Conservation (phyloP, 441 rosid genomes). For the Bocquillonia castaneifolia region DNA sequence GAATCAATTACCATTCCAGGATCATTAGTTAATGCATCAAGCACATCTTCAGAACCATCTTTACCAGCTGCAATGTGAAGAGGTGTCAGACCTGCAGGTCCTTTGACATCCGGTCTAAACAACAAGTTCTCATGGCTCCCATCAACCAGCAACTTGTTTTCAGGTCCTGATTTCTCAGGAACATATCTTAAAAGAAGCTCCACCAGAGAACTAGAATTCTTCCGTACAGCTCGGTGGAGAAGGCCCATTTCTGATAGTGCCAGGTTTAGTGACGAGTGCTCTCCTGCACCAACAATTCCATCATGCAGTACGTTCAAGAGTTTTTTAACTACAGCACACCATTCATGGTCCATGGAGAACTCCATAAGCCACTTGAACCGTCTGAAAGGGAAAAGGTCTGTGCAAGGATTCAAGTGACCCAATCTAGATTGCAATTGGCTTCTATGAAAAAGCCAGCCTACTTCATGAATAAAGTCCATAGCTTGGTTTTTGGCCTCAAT, state of each 20-base stretch:
- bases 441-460: constrained; percentile 93
- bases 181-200: constrained; percentile 64
- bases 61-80: constrained; percentile 96
- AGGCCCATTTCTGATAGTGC: constrained; percentile 69
- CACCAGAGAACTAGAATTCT: constrained; percentile 65
- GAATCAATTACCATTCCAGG: constrained; percentile 73
- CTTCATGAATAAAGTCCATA: constrained; percentile 77
- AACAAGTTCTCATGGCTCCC: constrained; percentile 33
- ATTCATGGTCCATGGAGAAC: constrained; percentile 83
- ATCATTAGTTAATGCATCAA: constrained; percentile 75
- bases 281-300: constrained; percentile 55
- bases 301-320: constrained; percentile 57
- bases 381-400: constrained; percentile 52
- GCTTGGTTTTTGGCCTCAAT: constrained; percentile 57
- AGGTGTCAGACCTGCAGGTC: constrained; percentile 95
- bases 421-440: constrained; percentile 52
- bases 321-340: constrained; percentile 83
- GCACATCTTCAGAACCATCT: constrained; percentile 81
- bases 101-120: constrained; percentile 70
- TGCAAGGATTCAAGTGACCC: constrained; percentile 49
- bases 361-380: constrained; percentile 83
- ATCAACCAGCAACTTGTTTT: constrained; percentile 16
- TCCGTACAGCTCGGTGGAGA: constrained; percentile 84
- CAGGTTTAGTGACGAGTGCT: constrained; percentile 39
- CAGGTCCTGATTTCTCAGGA: constrained; percentile 39